Evolutionary conservation across 169 alveolate species (phyloP).

Genomic region (Eimeria praecox): DNA sequence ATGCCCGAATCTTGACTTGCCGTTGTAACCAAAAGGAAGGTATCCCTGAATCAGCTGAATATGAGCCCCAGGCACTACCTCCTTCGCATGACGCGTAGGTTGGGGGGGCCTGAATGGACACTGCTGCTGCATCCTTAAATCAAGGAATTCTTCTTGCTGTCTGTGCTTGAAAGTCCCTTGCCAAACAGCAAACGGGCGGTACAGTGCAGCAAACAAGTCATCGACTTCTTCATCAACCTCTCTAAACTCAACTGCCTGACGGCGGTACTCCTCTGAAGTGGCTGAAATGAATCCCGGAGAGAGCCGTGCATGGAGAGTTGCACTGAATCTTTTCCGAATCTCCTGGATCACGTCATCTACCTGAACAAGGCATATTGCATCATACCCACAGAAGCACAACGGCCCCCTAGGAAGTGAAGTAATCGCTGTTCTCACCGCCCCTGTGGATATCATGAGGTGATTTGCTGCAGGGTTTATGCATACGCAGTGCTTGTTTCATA

Average conservation of each 20-base stretch:
- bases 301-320: conserved; percentile 3
- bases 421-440: background rate
- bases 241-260: conserved; percentile 42
- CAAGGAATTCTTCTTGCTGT: conserved; percentile 42
- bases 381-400: background rate
- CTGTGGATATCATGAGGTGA: background rate
- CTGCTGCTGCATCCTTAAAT: conserved; percentile 58
- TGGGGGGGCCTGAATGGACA: conserved; percentile 67
- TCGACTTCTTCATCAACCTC: conserved; percentile 37
- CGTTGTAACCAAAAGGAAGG: conserved; percentile 63
- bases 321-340: background rate
- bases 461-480: background rate
- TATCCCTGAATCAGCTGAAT: conserved; percentile 59
- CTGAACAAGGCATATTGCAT: conserved; percentile 14
- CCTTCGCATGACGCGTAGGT: conserved; percentile 57
- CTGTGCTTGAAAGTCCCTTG: conserved; percentile 45
- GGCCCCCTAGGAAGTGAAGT: background rate
- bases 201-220: conserved; percentile 33
- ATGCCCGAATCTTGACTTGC: background rate
- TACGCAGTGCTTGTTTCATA: background rate
- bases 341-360: conserved; percentile 64
- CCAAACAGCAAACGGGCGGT: conserved; percentile 57
- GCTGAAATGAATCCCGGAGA: conserved; percentile 42
- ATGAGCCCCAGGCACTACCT: conserved; percentile 1
- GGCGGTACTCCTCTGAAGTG: conserved; percentile 28